Percentiles rank a stretch among this genome's conserved stretches.
Evolutionary conservation across 2,329 filamentous ascomycete species (phyloP).

Genomic region (Escovopsis sp.): DNA sequence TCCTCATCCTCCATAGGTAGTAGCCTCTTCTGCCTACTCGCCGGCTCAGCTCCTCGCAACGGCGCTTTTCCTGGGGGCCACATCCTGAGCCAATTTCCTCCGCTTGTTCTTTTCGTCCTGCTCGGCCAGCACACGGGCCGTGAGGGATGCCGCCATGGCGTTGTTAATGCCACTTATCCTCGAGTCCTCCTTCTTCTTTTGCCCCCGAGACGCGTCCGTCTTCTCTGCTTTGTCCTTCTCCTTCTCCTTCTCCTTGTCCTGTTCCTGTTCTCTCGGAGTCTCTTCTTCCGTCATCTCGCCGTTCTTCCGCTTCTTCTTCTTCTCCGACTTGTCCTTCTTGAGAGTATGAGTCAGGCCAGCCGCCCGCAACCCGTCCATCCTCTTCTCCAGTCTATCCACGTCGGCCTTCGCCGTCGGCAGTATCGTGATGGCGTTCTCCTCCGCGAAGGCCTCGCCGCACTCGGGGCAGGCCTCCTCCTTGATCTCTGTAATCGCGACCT

Average conservation of each 20-base stretch:
- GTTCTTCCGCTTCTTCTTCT: conserved; percentile 56
- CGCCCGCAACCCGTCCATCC: conserved; percentile 54
- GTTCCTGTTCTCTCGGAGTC: conserved; percentile 14
- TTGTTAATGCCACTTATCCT: conserved; percentile 65
- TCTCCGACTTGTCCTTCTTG: conserved; percentile 57
- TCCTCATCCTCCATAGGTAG: no score
- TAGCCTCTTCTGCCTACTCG: no score
- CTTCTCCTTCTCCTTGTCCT: conserved; percentile 12
- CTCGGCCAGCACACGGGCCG: conserved; percentile 74
- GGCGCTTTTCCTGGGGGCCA: conserved; percentile 2
- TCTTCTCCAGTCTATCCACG: conserved; percentile 47
- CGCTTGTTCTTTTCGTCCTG: conserved; percentile 72
- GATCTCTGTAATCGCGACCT: conserved; percentile 73
- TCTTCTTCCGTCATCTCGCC: conserved; percentile 16
- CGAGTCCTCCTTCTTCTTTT: conserved; percentile 19
- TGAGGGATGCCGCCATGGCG: conserved; percentile 67
- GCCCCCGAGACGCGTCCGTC: conserved; percentile 5
- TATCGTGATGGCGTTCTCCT: conserved; percentile 70
- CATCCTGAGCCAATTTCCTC: conserved; percentile 43
- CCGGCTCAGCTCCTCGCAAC: conserved; percentile 1
- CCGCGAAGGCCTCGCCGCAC: conserved; percentile 61
- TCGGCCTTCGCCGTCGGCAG: conserved; percentile 59
- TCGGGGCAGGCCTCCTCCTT: conserved; percentile 46
- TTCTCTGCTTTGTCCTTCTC: conserved; percentile 9
- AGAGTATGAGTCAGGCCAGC: conserved; percentile 70